These are phyloP conservation scores for Striga hermonthica DNA, from an alignment of 305 asterid genomes.

Conservation along the genomic window DNA sequence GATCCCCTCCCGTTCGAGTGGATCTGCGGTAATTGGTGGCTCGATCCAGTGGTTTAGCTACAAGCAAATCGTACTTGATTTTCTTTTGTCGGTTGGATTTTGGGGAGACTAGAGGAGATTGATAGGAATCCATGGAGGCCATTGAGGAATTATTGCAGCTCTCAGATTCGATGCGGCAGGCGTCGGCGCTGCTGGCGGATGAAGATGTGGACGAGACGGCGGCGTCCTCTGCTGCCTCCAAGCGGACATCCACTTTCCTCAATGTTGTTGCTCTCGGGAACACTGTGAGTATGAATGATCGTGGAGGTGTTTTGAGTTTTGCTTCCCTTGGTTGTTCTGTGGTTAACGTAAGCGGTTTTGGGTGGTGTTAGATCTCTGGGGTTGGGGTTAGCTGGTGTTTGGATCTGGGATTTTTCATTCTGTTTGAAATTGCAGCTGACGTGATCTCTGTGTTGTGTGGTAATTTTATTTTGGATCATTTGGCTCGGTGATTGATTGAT, in stretches of 20 bases:
- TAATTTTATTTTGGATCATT: background rate
- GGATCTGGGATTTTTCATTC: conserved; percentile 33
- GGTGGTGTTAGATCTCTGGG: conserved; percentile 26
- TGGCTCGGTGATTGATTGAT: background rate
- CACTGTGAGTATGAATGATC: conserved; percentile 56
- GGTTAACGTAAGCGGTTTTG: conserved; percentile 15
- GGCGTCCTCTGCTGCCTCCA: conserved; percentile 58
- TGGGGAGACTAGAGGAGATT: conserved; percentile 28
- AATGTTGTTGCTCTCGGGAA: conserved; percentile 93
- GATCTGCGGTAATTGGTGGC: conserved; percentile 34
- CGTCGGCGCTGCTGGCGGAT: conserved; percentile 80
- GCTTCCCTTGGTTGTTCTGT: conserved; percentile 14
- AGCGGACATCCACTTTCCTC: conserved; percentile 81
- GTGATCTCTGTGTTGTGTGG: background rate
- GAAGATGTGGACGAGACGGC: conserved; percentile 75
- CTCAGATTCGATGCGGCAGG: conserved; percentile 93
- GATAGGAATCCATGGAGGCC: conserved; percentile 65
- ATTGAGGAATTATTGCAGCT: conserved; percentile 84
- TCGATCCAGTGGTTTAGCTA: conserved; percentile 35
- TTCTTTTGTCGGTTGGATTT: conserved; percentile 24
- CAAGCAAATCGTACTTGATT: conserved; percentile 3
- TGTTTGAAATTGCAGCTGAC: background rate
- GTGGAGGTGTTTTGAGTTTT: conserved; percentile 21
- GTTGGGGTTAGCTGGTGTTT: conserved; percentile 16
- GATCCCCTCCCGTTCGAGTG: conserved; percentile 36